These are phyloP conservation scores for Skeletonema grethae DNA, from an alignment of 108 stramenopile species.

Conservation along the genomic window DNA sequence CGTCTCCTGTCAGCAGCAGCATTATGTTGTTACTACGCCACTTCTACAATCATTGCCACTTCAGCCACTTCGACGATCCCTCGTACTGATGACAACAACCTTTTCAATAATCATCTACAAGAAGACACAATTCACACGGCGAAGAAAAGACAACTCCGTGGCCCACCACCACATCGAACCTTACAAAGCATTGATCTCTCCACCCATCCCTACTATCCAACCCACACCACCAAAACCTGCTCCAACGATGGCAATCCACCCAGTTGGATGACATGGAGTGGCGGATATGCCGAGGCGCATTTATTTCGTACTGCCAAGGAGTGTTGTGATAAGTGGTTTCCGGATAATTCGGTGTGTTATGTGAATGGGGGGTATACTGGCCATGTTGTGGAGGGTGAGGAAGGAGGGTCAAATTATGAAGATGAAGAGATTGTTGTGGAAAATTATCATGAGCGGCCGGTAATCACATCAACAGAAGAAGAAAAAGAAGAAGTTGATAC, in stretches of 20 bases:
- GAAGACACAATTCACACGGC: too few relatives aligned
- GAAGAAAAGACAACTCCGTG: too few relatives aligned
- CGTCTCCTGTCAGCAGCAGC: too few relatives aligned
- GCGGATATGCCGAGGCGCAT: conserved; percentile 40
- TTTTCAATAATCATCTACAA: too few relatives aligned
- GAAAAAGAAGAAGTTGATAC: neutral
- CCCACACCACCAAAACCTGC: conserved; percentile 3
- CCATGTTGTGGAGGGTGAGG: too few relatives aligned
- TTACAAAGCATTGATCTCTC: too few relatives aligned
- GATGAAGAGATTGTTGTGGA: neutral
- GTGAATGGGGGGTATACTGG: too few relatives aligned
- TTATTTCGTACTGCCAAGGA: conserved; percentile 7
- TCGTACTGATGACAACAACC: too few relatives aligned
- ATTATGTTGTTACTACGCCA: too few relatives aligned
- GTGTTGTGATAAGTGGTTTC: conserved; percentile 31
- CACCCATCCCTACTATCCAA: conserved; percentile 24
- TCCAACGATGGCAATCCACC: neutral
- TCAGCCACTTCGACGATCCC: too few relatives aligned
- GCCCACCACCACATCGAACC: neutral
- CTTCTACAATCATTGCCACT: too few relatives aligned
- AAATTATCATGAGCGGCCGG: neutral
- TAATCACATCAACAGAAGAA: neutral
- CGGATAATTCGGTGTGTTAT: conserved; percentile 3
- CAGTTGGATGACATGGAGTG: conserved; percentile 31
- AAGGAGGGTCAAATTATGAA: neutral